A percentile compares a stretch with the other conserved stretches of the same genome.
Conservation (phyloP, 1,139 yeast genomes). For the Saccharomyces hybrid region DNA sequence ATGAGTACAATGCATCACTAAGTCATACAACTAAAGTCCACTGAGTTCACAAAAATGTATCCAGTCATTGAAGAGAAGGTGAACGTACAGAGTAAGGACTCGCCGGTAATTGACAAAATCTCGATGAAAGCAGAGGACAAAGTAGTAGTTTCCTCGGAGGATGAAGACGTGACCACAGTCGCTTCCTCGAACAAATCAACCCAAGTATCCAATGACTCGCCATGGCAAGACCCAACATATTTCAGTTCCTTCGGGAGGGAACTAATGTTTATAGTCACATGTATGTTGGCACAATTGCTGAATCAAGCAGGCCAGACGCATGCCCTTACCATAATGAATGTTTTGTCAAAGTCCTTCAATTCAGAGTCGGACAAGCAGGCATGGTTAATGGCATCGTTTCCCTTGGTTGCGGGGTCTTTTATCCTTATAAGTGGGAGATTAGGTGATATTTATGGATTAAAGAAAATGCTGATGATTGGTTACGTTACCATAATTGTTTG, state of each 20-base stretch:
- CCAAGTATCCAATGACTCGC: neutral
- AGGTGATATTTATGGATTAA: constrained; percentile 36
- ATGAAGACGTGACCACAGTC: neutral
- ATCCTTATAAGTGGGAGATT: too few species aligned
- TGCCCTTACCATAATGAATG: constrained; percentile 31
- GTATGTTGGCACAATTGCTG: constrained; percentile 35
- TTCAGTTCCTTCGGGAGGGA: constrained; percentile 25
- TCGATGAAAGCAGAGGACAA: neutral
- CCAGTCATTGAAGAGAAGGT: neutral
- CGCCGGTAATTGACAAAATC: neutral
- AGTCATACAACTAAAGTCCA: too few species aligned
- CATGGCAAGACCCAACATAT: constrained; percentile 14
- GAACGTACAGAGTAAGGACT: neutral
- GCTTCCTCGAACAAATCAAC: neutral
- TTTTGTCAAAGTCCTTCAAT: constrained; percentile 22
- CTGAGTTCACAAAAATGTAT: neutral
- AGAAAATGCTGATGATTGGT: constrained; percentile 37
- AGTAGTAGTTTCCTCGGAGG: neutral
- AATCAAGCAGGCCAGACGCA: constrained; percentile 32
- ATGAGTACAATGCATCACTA: too few species aligned
- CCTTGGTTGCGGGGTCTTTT: constrained; percentile 47
- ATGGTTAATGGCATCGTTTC: constrained; percentile 54
- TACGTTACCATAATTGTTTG: constrained; percentile 40
- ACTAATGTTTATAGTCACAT: constrained; percentile 29
- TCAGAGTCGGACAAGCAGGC: constrained; percentile 31